phyloP scores from a whole-genome alignment of 371 early-diverging fungal genomes.

The Zancudomyces culisetae region DNA sequence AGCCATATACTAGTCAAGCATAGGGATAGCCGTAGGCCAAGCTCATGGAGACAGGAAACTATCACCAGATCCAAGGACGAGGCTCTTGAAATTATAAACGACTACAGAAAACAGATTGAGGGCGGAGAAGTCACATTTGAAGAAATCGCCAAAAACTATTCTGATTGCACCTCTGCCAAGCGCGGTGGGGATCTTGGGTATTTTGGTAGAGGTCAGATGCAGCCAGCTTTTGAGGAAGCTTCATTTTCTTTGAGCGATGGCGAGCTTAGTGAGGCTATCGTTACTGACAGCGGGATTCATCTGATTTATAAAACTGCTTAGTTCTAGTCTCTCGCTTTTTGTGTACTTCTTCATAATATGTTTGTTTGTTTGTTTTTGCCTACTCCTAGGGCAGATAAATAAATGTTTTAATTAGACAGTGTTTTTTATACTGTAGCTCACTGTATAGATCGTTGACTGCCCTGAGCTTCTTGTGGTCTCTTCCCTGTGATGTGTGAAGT shows the following conservation, averaged over 20 bases:
- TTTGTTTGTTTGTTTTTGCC: neutral
- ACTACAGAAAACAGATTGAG: constrained; percentile 35
- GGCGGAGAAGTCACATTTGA: constrained; percentile 34
- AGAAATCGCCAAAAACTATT: constrained; percentile 50
- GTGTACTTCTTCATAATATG: neutral
- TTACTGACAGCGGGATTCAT: constrained; percentile 87
- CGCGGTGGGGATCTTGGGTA: constrained; percentile 75
- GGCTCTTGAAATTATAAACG: constrained; percentile 45
- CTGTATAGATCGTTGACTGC: no score
- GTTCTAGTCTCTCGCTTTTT: neutral
- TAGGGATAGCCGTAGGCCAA: constrained; percentile 61
- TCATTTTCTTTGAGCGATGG: constrained; percentile 73
- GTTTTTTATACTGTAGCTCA: no score
- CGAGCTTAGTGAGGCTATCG: constrained; percentile 60
- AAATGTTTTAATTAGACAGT: no score
- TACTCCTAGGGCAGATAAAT: no score
- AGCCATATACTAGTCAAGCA: constrained; percentile 88
- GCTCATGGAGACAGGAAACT: constrained; percentile 60
- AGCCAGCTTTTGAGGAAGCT: constrained; percentile 74
- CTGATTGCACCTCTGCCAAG: constrained; percentile 79
- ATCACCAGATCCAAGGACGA: constrained; percentile 78
- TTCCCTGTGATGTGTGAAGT: no score
- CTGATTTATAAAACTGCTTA: constrained; percentile 75
- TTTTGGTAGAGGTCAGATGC: constrained; percentile 69
- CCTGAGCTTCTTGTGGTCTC: no score